phyloP scores from a whole-genome alignment of 768 basidiomycete species.

The Butyriboletus loyo region DNA sequence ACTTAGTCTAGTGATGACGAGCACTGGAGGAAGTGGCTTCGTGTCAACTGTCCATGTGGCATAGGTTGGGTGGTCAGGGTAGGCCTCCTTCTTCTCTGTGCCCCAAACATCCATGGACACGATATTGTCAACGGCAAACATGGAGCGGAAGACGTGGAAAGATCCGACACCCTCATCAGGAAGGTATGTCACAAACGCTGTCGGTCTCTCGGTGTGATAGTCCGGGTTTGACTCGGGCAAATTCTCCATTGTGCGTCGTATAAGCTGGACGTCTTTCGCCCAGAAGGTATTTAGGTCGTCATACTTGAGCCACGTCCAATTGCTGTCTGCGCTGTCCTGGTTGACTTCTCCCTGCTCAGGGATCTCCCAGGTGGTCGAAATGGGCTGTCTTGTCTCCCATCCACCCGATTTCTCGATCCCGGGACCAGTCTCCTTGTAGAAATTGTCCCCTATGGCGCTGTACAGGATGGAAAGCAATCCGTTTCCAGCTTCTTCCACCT shows the following conservation, averaged over 20 bases:
- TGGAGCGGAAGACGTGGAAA: slow-evolving; percentile 36
- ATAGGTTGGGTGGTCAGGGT: slow-evolving; percentile 17
- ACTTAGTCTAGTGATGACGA: slow-evolving; percentile 44
- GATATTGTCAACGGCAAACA: slow-evolving; percentile 6
- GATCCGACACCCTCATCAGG: slow-evolving; percentile 45
- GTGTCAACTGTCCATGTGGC: slow-evolving; percentile 46
- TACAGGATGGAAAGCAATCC: slow-evolving; percentile 47
- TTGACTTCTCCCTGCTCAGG: slow-evolving; percentile 1
- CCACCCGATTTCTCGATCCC: slow-evolving; percentile 24
- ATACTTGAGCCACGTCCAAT: slow-evolving; percentile 33
- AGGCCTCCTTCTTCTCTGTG: slow-evolving; percentile 1
- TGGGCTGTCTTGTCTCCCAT: slow-evolving; percentile 39
- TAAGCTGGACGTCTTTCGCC: slow-evolving; percentile 37
- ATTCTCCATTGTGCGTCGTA: slow-evolving; percentile 30
- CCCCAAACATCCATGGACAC: slow-evolving; percentile 16
- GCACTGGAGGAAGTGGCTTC: slow-evolving; percentile 25
- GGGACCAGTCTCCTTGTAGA: slow-evolving; percentile 45
- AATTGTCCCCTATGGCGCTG: slow-evolving; percentile 40
- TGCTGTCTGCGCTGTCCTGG: neutral
- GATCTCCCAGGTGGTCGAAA: slow-evolving; percentile 41
- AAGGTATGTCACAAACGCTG: slow-evolving; percentile 36
- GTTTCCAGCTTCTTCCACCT: slow-evolving; percentile 33
- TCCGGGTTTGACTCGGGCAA: slow-evolving; percentile 1
- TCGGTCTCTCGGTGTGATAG: slow-evolving; percentile 2
- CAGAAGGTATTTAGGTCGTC: neutral